Evolutionary conservation across 352 stramenopile species (phyloP).

Genomic region (Phytophthora pinifolia): DNA sequence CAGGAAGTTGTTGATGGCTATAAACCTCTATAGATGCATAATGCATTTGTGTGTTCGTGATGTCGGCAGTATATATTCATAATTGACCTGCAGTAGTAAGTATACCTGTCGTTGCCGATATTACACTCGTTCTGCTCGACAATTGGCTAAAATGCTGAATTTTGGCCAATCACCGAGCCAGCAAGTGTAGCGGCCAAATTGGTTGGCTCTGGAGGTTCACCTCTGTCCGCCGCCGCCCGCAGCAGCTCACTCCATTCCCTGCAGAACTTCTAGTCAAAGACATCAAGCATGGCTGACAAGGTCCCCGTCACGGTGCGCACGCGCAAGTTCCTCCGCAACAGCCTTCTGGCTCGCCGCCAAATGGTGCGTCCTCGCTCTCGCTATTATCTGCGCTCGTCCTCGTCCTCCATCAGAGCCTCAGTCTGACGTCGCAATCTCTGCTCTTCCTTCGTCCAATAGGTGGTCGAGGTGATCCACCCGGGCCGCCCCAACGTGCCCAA

Average conservation of each 20-base stretch:
- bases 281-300: slow-evolving; percentile 91
- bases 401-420: neutral
- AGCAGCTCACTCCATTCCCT: slow-evolving; percentile 56
- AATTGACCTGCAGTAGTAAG: too few species aligned
- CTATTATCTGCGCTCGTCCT: neutral
- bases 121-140: too few species aligned
- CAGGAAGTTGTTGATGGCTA: too few species aligned
- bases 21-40: too few species aligned
- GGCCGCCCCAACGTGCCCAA: slow-evolving; percentile 97
- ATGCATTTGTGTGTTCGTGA: too few species aligned
- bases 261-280: slow-evolving; percentile 68
- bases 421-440: slow-evolving; percentile 11
- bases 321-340: slow-evolving; percentile 99
- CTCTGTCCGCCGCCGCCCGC: slow-evolving; percentile 7
- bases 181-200: slow-evolving; percentile 29
- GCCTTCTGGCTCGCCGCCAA: slow-evolving; percentile 96
- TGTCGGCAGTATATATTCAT: too few species aligned
- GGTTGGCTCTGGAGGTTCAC: slow-evolving; percentile 70
- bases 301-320: slow-evolving; percentile 97
- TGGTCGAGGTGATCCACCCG: slow-evolving; percentile 99
- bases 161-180: too few species aligned
- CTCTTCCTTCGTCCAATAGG: slow-evolving; percentile 38
- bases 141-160: too few species aligned
- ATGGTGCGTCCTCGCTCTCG: slow-evolving; percentile 83
- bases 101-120: too few species aligned